A percentile compares a stretch with the other conserved stretches of the same genome.
These are phyloP conservation scores for Colletotrichum navitas DNA, from an alignment of 2,329 filamentous ascomycete genomes.

Conservation along the genomic window DNA sequence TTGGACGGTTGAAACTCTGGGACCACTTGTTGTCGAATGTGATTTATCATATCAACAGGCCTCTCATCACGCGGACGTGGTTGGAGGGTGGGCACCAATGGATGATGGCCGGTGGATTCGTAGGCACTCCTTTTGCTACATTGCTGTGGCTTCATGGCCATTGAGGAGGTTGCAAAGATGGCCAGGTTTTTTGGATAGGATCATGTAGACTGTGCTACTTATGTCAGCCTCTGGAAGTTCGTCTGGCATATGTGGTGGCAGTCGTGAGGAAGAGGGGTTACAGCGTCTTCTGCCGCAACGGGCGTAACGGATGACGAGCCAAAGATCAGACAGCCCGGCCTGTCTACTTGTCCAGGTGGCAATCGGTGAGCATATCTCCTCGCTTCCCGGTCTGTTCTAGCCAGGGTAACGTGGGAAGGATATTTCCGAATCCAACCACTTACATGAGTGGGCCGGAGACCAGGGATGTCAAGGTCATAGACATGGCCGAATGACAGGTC, in stretches of 20 bases:
- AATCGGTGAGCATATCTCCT: constrained; percentile 34
- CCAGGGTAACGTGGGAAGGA: constrained; percentile 10
- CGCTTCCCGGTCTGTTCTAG: neutral
- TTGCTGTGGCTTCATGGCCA: constrained; percentile 9
- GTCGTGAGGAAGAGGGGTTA: neutral
- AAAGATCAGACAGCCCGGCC: neutral
- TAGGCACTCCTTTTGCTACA: neutral
- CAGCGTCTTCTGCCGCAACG: neutral
- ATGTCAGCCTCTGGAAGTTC: constrained; percentile 29
- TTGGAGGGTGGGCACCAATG: constrained; percentile 26
- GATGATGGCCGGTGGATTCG: constrained; percentile 20
- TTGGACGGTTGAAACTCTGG: constrained; percentile 31
- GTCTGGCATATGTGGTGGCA: constrained; percentile 2
- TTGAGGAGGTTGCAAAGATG: constrained; percentile 14
- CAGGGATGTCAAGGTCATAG: constrained; percentile 21
- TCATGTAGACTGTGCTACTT: neutral
- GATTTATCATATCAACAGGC: constrained; percentile 30
- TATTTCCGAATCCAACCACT: constrained; percentile 39
- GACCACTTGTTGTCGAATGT: constrained; percentile 30
- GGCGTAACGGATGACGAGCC: neutral
- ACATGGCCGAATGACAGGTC: constrained; percentile 29
- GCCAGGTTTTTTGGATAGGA: constrained; percentile 11
- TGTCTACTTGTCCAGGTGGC: constrained; percentile 25
- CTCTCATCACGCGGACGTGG: constrained; percentile 33
- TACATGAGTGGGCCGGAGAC: constrained; percentile 30